Evolutionary conservation across 306 rosid species (phyloP), one percentile per base, ranked within the genome.

Genomic region (Lithocarpus polystachyus): DNA sequence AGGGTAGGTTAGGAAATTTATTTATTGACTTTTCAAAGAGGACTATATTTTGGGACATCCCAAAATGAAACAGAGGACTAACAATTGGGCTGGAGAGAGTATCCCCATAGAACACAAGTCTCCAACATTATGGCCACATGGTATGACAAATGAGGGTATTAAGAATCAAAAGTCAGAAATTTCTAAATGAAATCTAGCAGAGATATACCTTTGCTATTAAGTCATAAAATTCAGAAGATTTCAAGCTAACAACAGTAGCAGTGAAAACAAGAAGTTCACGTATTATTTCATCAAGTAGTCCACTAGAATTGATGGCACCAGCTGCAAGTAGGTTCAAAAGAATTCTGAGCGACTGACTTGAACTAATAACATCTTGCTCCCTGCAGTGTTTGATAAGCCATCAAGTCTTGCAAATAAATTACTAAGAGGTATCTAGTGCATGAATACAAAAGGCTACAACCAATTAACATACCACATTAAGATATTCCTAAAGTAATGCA

Each of bases 321-420:
- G 96, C 92, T 31, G 94, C 97, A 72, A 88, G 91, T 80, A 95
- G 87, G 73, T 95, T 95, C 75, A 92, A 93, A 76, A 95, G 94
- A 79, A 95, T 91, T 85, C 92, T 86, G 72, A 95, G 72, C 28
- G 98, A 90, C 81, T 88, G 92, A 83, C 86, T 87, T 65, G 93
- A 85, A 81, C 73, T 74, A 80, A 79, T 82, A 77, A 90, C 76
- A 79, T 79, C 89, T 80, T 87, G 90, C 71, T 88, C 97, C 75
- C 99, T 93, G 92, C 48, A 81, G 77, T 57, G 56, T 81, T 64
- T 57, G 52, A 77, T 54, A 84, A 56, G 13, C 76, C 57, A 37
- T 78, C 62, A 81, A 79, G 52, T 60, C 71, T 68, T 82, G 62
- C 28, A 48, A 45, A 74, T 9, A 64, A 22, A 26, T 68, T 52